Base-by-base conservation (phyloP, 495 filamentous ascomycete genomes). In the Penicillium soppii region DNA sequence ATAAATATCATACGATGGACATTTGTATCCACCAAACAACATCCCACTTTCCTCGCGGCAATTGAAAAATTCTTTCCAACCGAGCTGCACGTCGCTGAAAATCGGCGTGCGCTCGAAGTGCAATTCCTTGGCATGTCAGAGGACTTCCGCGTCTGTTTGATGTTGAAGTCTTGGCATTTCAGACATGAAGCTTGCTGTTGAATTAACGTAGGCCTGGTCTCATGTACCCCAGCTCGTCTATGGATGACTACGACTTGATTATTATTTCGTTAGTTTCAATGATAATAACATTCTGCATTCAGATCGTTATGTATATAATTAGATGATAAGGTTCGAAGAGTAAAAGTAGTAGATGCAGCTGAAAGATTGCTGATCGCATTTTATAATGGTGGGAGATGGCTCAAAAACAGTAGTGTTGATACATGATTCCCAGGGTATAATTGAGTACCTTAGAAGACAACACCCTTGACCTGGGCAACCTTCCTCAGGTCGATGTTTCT, bases 401-500 rank as follows among this genome's bases (percentile, higher is more conserved):
- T 20, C 46, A 30, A 21, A 16, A 12, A 21, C 17, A 21, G 1
- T 16, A 3, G 27, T 19, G 2, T 27, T 7, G 36, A 10, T 21
- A 21, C 10, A 40, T 25, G 10, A 30, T 21, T 3, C 12, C 12
- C 27, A 17, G 12, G 17, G 17, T 2, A 25, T 27, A 22, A 13
- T 16, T 7, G 10, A 29, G 37, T 19, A 32, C 12, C 33, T 50
- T 47, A 62, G 32, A 62, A 56, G 5, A 62, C 45, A 7, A 22
- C 48, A 33, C 59, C 59, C 49, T 56, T 59, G 16, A 43, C 46
- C 45, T 62, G 59, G 6, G 41, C 42, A 22, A 59, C 52, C 20
- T 56, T 52, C 46, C 56, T 62, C 9, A 62, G 17, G 25, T 62
- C 47, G 25, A 55, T 36, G 20, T 62, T 16, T n/a, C 43, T 43